Base-by-base conservation (phyloP, 306 rosid species). In the Cicer chorassanicum region DNA sequence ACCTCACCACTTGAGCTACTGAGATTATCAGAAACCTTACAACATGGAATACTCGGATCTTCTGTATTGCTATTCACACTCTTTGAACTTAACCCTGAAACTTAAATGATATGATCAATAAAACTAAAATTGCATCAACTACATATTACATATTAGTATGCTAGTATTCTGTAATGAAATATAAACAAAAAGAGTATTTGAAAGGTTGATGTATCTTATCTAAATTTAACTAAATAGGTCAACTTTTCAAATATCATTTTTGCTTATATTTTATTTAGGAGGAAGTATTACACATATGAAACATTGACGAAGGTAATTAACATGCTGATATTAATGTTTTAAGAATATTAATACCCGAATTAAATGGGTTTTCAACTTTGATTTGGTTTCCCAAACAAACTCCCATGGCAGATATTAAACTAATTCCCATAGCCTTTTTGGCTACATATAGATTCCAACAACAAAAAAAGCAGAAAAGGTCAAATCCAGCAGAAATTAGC, bases 81-180 rank as follows among this genome's bases (percentile, higher is more conserved):
- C 75, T 87, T 83, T 40, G 87, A 85, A 81, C 57, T 81, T 62
- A 73, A 38, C 77, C 81, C 93, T 89, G 84, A 67, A 72, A 80
- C 18, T 13, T 56, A 43, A 39, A 40, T 64, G 7, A 19, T 59
- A 65, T 7, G 66, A 36, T 61, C 14, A 19, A 51, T 42, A 70
- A 70, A 62, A 65, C 36, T 3, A 14, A 62, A 69, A 50, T 78
- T 61, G 14, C 50, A 46, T 45, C 8, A 71, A 43, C 69, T 12
- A 24, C n/a, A 66, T 39, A 8, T 14, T 16, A 13, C 42, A 66
- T 39, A 8, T 14, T 16, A n/a, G 29, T 55, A 15, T 50, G 3
- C 3, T 29, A 29, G 5, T 29, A 29, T 4, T 29, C 36, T 29
- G 36, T 0, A 29, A 29, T 29, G 36, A 29, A 29, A 4, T 29